A percentile compares a stretch with the other conserved stretches of the same genome.
These are phyloP conservation scores for Plasmodium reichenowi DNA, from an alignment of 169 alveolate genomes.

Conservation along the genomic window DNA sequence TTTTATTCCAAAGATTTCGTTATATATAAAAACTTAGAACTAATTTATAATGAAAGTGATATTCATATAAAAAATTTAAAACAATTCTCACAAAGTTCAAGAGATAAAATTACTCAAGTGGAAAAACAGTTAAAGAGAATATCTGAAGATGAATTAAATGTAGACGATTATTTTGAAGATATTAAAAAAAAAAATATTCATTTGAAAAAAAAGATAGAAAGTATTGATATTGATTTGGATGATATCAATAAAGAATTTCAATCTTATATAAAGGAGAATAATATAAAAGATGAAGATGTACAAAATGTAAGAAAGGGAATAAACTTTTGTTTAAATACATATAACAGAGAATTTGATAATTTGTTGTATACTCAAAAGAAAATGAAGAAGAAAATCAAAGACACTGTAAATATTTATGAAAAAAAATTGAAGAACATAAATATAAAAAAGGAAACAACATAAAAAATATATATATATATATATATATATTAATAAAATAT, in stretches of 20 bases:
- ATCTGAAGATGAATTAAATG: conserved; percentile 23
- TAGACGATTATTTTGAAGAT: conserved; percentile 54
- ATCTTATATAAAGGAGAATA: conserved; percentile 21
- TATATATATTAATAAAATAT: neutral
- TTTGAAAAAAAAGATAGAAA: conserved; percentile 43
- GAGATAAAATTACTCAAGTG: conserved; percentile 51
- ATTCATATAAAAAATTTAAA: conserved; percentile 56
- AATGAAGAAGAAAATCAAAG: conserved; percentile 66
- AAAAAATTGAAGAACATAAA: conserved; percentile 63
- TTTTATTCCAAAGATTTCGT: conserved; percentile 73
- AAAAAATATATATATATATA: neutral
- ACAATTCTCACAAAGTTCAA: conserved; percentile 46
- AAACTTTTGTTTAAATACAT: conserved; percentile 31
- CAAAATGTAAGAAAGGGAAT: conserved; percentile 43
- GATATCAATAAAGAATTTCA: conserved; percentile 35
- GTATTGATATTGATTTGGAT: conserved; percentile 41
- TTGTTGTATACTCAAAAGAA: conserved; percentile 33
- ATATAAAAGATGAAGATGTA: conserved; percentile 42
- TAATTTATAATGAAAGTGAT: conserved; percentile 60
- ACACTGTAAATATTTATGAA: conserved; percentile 56
- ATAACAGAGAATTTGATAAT: conserved; percentile 54
- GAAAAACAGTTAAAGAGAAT: conserved; percentile 29
- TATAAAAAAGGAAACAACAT: conserved; percentile 17
- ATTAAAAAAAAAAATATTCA: conserved; percentile 36
- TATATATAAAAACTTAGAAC: conserved; percentile 49